Evolutionary conservation across 177 flowering plant species (phyloP).

Genomic region (Vitis hybrid): DNA sequence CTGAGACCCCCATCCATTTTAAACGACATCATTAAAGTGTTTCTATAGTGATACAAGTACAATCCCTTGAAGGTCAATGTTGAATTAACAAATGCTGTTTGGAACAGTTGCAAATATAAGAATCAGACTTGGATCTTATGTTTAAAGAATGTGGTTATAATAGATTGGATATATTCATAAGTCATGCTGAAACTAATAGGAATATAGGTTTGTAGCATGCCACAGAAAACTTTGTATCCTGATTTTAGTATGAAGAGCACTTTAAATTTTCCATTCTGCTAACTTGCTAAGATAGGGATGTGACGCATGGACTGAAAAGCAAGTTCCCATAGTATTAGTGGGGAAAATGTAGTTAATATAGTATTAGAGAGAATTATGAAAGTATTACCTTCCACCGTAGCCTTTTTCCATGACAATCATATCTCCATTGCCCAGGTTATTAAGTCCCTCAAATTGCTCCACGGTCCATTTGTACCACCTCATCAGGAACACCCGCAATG

Average conservation of each 20-base stretch:
- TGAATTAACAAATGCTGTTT: not conserved
- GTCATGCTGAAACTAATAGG: not conserved
- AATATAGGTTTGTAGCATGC: not conserved
- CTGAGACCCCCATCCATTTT: no score
- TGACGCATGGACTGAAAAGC: no score
- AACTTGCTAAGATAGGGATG: no score
- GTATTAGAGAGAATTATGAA: not conserved
- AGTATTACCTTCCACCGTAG: constrained; percentile 61
- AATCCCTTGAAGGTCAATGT: no score
- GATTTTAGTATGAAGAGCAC: not conserved
- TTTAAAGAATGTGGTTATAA: not conserved
- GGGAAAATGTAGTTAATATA: not conserved
- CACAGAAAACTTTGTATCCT: not conserved
- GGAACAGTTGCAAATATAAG: not conserved
- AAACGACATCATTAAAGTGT: no score
- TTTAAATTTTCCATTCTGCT: no score
- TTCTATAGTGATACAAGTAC: not conserved
- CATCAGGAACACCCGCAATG: constrained; percentile 78
- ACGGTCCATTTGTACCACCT: constrained; percentile 95
- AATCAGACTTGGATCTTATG: not conserved
- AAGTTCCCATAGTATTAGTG: no score
- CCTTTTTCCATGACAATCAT: constrained; percentile 76
- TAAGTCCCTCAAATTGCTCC: constrained; percentile 71
- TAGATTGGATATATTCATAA: not conserved
- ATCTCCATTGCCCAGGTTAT: constrained; percentile 61